Conservation (phyloP, 331 rosid genomes). For the Malus hybrid region DNA sequence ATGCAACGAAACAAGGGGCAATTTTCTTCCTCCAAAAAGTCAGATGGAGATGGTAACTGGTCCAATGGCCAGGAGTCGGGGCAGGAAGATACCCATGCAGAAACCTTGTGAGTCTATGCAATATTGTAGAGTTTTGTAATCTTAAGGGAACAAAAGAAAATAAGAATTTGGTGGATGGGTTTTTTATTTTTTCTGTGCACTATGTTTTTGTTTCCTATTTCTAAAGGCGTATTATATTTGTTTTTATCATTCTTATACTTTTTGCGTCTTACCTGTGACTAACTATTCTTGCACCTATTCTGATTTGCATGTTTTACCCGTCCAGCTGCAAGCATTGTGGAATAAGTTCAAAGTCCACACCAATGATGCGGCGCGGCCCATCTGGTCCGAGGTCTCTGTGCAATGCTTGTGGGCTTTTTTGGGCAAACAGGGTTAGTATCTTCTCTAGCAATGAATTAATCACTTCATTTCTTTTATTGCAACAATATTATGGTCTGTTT, state of each 20-base stretch:
- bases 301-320: constrained; percentile 18
- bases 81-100: constrained; percentile 57
- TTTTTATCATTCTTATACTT: background rate
- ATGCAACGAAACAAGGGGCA: constrained; percentile 98
- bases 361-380: constrained; percentile 98
- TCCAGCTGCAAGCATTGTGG: constrained; percentile 86
- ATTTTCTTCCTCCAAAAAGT: constrained; percentile 79
- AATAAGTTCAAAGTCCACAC: constrained; percentile 78
- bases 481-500: background rate
- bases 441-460: constrained; percentile 10
- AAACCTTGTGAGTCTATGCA: constrained; percentile 64
- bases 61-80: constrained; percentile 62
- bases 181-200: background rate
- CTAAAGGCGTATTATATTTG: background rate
- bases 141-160: background rate
- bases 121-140: background rate
- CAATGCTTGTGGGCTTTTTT: constrained; percentile 93
- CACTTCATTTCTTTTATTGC: background rate
- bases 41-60: constrained; percentile 68
- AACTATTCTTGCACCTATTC: constrained; percentile 13
- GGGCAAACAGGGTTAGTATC: constrained; percentile 84
- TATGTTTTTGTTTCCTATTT: background rate
- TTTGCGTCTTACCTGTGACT: background rate
- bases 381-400: constrained; percentile 91
- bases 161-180: background rate